A percentile compares a stretch with the other conserved stretches of the same genome.
Evolutionary conservation across 1,284 basidiomycete genomes (phyloP).

Genomic region (Cryptococcus amylolentus): DNA sequence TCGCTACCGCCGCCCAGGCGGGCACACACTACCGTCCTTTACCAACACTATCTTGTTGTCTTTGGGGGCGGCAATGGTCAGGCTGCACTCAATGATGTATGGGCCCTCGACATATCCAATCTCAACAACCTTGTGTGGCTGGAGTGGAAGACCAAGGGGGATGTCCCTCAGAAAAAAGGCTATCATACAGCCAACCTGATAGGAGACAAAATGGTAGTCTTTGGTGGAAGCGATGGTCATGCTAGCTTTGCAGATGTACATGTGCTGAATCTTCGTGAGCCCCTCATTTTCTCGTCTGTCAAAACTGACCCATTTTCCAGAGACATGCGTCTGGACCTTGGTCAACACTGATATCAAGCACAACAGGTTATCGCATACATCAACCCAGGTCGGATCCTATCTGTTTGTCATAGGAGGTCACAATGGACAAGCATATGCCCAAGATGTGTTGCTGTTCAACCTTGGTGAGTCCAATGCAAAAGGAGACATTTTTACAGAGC

Average conservation of each 20-base stretch:
- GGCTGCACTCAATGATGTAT: constrained; percentile 82
- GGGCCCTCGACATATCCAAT: constrained; percentile 66
- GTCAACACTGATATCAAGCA: constrained; percentile 59
- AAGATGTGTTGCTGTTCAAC: constrained; percentile 79
- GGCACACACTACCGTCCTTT: constrained; percentile 79
- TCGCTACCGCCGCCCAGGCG: constrained; percentile 65
- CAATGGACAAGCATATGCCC: constrained; percentile 71
- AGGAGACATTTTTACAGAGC: not conserved
- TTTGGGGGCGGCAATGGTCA: constrained; percentile 91
- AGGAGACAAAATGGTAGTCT: constrained; percentile 60
- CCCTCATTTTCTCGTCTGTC: not conserved
- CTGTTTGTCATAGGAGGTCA: constrained; percentile 87
- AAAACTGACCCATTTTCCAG: constrained; percentile 48
- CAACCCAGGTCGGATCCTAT: constrained; percentile 89
- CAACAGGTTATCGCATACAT: constrained; percentile 76
- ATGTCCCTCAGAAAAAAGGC: constrained; percentile 61
- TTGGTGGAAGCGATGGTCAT: constrained; percentile 52
- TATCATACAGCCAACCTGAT: constrained; percentile 88
- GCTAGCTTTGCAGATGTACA: constrained; percentile 79
- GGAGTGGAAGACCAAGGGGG: constrained; percentile 52
- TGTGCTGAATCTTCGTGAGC: constrained; percentile 75
- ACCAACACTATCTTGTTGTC: constrained; percentile 70
- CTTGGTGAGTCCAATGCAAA: constrained; percentile 58
- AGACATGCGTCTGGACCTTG: constrained; percentile 66
- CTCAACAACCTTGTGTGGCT: constrained; percentile 49